Conservation (phyloP, 352 stramenopile species). For the Globisporangium uncinulatum region DNA sequence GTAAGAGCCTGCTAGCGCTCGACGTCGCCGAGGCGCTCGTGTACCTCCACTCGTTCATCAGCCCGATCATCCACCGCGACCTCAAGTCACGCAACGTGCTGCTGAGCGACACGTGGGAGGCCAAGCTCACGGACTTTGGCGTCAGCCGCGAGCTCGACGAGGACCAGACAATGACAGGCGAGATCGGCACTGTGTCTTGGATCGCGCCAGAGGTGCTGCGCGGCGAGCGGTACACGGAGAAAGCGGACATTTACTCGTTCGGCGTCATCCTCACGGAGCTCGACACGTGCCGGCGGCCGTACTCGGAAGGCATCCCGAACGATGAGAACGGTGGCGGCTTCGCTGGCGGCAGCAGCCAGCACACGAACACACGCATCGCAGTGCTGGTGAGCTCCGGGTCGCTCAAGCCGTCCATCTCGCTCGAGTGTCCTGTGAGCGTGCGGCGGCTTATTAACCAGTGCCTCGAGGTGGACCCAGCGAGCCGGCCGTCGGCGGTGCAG, state of each 20-base stretch:
- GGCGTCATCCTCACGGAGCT: conserved; percentile 76
- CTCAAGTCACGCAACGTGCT: conserved; percentile 83
- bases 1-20: conserved; percentile 35
- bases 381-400: conserved; percentile 42
- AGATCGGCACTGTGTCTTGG: conserved; percentile 55
- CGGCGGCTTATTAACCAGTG: conserved; percentile 43
- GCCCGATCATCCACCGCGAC: conserved; percentile 76
- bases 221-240: conserved; percentile 81
- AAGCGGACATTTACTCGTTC: conserved; percentile 85
- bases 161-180: conserved; percentile 27
- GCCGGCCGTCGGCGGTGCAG: conserved; percentile 55
- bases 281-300: conserved; percentile 30
- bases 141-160: conserved; percentile 20
- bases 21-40: conserved; percentile 44
- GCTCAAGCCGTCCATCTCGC: conserved; percentile 37
- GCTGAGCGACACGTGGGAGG: conserved; percentile 28
- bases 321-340: conserved; percentile 9
- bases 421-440: conserved; percentile 47
- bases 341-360: conserved; percentile 12
- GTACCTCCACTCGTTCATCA: conserved; percentile 45
- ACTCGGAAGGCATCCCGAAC: conserved; percentile 13
- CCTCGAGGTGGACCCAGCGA: conserved; percentile 38
- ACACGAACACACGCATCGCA: conserved; percentile 33
- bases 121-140: conserved; percentile 22
- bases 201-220: conserved; percentile 77